Evolutionary conservation across 2,329 filamentous ascomycete species (phyloP).

Genomic region (Hirsutella minnesotensis): DNA sequence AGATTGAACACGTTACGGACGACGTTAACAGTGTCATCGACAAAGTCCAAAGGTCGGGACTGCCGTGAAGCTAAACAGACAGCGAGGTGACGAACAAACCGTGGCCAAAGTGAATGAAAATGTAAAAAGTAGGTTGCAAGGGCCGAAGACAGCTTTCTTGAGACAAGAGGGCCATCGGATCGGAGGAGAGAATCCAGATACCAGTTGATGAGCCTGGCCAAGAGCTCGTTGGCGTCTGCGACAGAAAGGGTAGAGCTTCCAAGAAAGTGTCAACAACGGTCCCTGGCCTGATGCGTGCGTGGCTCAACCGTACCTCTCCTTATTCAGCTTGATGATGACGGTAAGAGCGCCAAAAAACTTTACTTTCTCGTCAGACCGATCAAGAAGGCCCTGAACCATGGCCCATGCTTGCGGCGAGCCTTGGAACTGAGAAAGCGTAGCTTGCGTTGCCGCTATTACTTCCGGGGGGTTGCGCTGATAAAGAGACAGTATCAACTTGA

Average conservation of each 20-base stretch:
- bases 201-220: conserved; percentile 51
- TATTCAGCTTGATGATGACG: conserved; percentile 87
- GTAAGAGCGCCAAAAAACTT: conserved; percentile 90
- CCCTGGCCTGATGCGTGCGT: not conserved
- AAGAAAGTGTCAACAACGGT: not conserved
- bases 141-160: conserved; percentile 66
- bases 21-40: conserved; percentile 24
- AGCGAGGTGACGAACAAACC: conserved; percentile 48
- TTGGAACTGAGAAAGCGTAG: conserved; percentile 67
- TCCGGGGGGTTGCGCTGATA: conserved; percentile 40
- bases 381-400: conserved; percentile 65
- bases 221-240: conserved; percentile 45
- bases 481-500: conserved; percentile 36
- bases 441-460: conserved; percentile 45
- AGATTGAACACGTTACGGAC: conserved; percentile 35
- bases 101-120: conserved; percentile 55
- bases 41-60: conserved; percentile 8
- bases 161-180: conserved; percentile 46
- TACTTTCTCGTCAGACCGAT: conserved; percentile 58
- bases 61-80: conserved; percentile 36
- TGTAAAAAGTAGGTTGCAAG: conserved; percentile 65
- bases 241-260: conserved; percentile 37
- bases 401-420: conserved; percentile 74
- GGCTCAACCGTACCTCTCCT: conserved; percentile 50
- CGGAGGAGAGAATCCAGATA: conserved; percentile 41